Base-by-base conservation (phyloP, 306 rosid species). In the Cercis canadensis region DNA sequence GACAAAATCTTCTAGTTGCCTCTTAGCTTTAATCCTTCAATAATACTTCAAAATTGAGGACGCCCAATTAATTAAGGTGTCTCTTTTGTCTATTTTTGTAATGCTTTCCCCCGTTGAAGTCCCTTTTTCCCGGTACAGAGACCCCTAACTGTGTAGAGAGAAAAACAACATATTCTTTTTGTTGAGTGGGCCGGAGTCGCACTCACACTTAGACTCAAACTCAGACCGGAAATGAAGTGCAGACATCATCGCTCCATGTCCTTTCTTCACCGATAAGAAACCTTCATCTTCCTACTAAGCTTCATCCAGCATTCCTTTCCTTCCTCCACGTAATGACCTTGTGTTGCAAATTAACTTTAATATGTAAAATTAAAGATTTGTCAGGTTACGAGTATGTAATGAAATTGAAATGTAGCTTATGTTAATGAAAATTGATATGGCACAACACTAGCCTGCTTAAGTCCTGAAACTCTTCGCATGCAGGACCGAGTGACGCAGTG, bases 251-350 rank as follows among this genome's bases (percentile, higher is more conserved):
- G 18, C 21, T 70, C 67, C 60, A 58, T 73, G 75, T 75, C 66
- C 67, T 78, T 84, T 79, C 87, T 84, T 86, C 90, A 59, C 67
- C 83, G 32, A 40, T 78, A 89, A 84, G 92, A 72, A 86, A 84
- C 73, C 72, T 65, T 51, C 2, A 40, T 76, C 39, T 61, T 53
- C 9, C 29, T 39, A 41, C n/a, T 57, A 47, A 54, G 69, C 72
- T 65, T 70, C 60, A 39, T 72, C 39, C 62, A 34, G 3, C 62
- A 36, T 29, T 49, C 57, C 24, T 73, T 24, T 24, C 29, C 29
- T 24, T 24, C 29, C 3, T 24, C 29, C 29, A 1, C 29, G 29
- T 24, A 24, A 24, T 3, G 29, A 24, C 3, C 2, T 24, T 24
- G 29, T 24, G 2, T 24, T 24, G 29, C 29, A 24, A 24, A 24